phyloP scores from a whole-genome alignment of 2,329 filamentous ascomycete genomes.

The Fusarium sp. region DNA sequence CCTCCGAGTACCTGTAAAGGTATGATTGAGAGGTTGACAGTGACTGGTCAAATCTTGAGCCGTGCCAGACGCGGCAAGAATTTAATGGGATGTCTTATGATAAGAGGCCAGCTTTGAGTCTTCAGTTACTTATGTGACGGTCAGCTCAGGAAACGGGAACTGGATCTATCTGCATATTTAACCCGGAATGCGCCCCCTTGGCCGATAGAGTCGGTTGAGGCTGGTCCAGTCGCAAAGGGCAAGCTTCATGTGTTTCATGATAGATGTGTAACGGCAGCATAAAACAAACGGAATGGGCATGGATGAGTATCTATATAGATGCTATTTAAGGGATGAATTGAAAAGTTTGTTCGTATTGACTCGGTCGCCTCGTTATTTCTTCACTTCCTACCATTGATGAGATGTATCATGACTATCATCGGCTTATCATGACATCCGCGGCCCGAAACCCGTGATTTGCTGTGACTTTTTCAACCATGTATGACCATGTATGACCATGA shows the following conservation, averaged over 20 bases:
- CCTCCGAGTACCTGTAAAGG: conserved; percentile 44
- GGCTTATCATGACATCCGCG: neutral
- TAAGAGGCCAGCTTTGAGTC: conserved; percentile 1
- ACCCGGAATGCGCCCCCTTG: conserved; percentile 40
- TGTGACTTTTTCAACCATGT: neutral
- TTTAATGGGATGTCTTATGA: neutral
- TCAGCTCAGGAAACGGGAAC: conserved; percentile 4
- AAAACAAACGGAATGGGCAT: conserved; percentile 3
- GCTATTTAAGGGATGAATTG: conserved; percentile 30
- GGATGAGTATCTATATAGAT: neutral
- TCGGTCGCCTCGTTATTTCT: neutral
- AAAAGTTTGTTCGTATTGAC: conserved; percentile 21
- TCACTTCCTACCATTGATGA: neutral
- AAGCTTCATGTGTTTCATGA: conserved; percentile 35
- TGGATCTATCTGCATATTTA: conserved; percentile 36
- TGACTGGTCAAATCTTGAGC: neutral
- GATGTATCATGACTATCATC: neutral
- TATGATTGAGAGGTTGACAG: neutral
- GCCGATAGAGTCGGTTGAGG: conserved; percentile 19
- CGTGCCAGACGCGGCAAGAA: neutral
- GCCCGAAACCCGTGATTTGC: neutral
- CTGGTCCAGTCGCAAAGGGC: conserved; percentile 40
- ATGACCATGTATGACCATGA: too few relatives aligned
- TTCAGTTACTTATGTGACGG: neutral
- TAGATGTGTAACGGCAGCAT: conserved; percentile 32